Base-by-base conservation (phyloP, 352 stramenopile species). In the Thraustotheca clavata region DNA sequence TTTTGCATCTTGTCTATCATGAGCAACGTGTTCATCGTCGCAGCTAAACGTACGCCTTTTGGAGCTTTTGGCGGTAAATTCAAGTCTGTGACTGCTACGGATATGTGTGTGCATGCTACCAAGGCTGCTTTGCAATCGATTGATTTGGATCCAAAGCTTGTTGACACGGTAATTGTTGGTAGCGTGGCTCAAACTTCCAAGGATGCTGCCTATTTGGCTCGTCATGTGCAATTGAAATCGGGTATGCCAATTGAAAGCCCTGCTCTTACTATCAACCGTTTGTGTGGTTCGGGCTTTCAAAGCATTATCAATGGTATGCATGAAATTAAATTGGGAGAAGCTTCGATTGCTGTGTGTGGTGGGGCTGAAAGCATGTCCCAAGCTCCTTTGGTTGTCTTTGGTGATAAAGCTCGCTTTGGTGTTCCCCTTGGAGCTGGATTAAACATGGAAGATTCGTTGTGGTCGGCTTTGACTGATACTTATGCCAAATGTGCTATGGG, bases 201-300 rank as follows among this genome's bases (percentile, higher is more conserved):
- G 4, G 95, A 99, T 67, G 93, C 85, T 49, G 83, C 88, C 24
- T 99, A 99, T 73, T 81, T 99, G 20, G 75, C 95, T 26, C 87
- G 96, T 49, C 96, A 99, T 73, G 92, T 98, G 46, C 91, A 81
- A 32, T 73, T 99, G 4, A 94, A 97, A 73, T 74, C 77, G 4
- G 93, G 90, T 3, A 73, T 97, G 20, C 83, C 86, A 6, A 82
- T 97, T 49, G 71, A 96, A 11, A 89, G 85, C 39, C 96, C 96
- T 1, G 92, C 91, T 24, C 76, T 99, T 9, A 99, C 96, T 22
- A 87, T 99, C 59, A 99, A 99, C 82, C 92, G 96, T 26, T 76
- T 99, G 26, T 99, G 97, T 67, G 97, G 96, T 57, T 96, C 77
- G 35, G 96, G 96, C 49, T 99, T 99, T 76, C 94, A 99, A 80